Evolutionary conservation across 164 flowering plant species (phyloP).

Genomic region (Pachysandra terminalis): DNA sequence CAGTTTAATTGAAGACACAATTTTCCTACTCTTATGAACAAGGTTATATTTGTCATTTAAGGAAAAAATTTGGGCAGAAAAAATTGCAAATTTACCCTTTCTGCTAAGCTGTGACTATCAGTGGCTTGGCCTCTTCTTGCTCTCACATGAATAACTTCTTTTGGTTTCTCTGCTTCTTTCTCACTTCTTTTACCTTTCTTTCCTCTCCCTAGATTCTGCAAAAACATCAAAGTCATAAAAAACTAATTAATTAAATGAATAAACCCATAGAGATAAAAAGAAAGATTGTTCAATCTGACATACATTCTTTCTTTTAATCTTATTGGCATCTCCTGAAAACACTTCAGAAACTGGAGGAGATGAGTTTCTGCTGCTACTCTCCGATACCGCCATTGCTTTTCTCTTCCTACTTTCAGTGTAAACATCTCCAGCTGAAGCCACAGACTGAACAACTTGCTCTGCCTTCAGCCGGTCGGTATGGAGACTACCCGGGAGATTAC

Average conservation of each 20-base stretch:
- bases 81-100: constrained; percentile 38
- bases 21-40: neutral
- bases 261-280: too few species aligned
- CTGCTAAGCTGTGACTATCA: constrained; percentile 77
- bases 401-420: constrained; percentile 21
- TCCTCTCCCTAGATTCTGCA: constrained; percentile 34
- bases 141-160: constrained; percentile 68
- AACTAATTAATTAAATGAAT: too few species aligned
- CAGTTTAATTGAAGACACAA: neutral
- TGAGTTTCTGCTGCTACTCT: constrained; percentile 29
- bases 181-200: constrained; percentile 34
- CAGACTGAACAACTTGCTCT: constrained; percentile 14
- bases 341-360: constrained; percentile 14
- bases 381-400: constrained; percentile 19
- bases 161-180: constrained; percentile 33
- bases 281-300: neutral
- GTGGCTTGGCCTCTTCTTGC: constrained; percentile 77
- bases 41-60: neutral
- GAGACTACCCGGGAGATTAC: constrained; percentile 6
- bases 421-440: constrained; percentile 8
- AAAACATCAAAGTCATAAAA: neutral
- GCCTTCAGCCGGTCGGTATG: constrained; percentile 14
- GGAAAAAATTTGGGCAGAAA: neutral
- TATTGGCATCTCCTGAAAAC: constrained; percentile 3
- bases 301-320: constrained; percentile 24